phyloP scores from a whole-genome alignment of 495 filamentous ascomycete species.

The Bathelium albidoporum region DNA sequence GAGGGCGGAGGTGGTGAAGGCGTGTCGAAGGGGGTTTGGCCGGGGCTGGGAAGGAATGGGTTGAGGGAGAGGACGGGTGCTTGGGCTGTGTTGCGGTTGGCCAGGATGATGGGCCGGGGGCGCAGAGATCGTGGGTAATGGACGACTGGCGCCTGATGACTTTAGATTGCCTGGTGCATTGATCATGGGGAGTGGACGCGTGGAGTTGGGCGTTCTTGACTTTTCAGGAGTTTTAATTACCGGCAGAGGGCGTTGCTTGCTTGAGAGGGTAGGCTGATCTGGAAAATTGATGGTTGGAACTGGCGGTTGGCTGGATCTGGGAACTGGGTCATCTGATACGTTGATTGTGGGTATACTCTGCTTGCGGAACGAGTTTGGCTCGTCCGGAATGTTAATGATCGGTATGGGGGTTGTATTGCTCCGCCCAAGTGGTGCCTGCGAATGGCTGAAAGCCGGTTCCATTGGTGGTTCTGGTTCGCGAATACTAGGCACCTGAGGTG shows the following conservation, averaged over 20 bases:
- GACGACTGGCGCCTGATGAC: slow-evolving; percentile 22
- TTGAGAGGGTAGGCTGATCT: slow-evolving; percentile 12
- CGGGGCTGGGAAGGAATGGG: background rate
- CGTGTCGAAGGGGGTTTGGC: background rate
- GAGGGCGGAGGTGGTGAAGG: slow-evolving; percentile 24
- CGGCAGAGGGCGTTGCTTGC: slow-evolving; percentile 19
- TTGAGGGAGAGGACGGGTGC: slow-evolving; percentile 9
- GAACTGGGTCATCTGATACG: slow-evolving; percentile 23
- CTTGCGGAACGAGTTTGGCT: background rate
- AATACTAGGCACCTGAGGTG: background rate
- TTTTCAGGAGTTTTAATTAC: slow-evolving; percentile 14
- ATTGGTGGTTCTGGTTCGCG: background rate
- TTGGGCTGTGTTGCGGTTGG: background rate
- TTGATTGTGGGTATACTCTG: slow-evolving; percentile 27
- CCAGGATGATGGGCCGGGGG: slow-evolving; percentile 16
- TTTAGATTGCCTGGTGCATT: slow-evolving; percentile 43
- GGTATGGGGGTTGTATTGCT: slow-evolving; percentile 18
- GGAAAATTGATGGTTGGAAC: slow-evolving; percentile 47
- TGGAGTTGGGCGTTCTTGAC: background rate
- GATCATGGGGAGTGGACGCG: slow-evolving; percentile 46
- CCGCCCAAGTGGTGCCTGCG: background rate
- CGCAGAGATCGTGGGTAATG: slow-evolving; percentile 37
- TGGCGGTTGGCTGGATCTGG: slow-evolving; percentile 23
- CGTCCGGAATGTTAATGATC: slow-evolving; percentile 25
- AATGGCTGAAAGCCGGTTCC: background rate